Conservation (phyloP, 306 rosid genomes). For the Quillaja saponaria region DNA sequence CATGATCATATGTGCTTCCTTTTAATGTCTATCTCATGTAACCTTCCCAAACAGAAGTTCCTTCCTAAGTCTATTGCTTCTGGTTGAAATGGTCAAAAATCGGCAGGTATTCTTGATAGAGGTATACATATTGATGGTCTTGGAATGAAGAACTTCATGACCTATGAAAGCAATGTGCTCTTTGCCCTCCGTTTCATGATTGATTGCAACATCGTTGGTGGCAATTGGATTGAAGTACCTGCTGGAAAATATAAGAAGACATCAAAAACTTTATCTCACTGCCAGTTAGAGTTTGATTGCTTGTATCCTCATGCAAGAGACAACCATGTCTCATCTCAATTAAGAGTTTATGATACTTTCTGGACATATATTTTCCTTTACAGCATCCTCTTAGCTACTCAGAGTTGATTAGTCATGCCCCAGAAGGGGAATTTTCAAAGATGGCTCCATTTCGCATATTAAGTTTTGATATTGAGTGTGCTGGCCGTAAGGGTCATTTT, state of each 20-base stretch:
- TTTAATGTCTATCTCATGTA: conserved; percentile 13
- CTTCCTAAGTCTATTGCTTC: conserved; percentile 15
- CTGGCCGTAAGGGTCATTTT: conserved; percentile 98
- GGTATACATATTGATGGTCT: conserved; percentile 89
- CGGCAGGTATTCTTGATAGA: conserved; percentile 90
- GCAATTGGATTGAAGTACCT: conserved; percentile 94
- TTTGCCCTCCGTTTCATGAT: conserved; percentile 98
- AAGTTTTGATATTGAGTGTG: conserved; percentile 99
- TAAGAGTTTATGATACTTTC: conserved; percentile 16
- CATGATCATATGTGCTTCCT: neutral
- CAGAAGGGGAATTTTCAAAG: conserved; percentile 93
- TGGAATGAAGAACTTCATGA: conserved; percentile 87
- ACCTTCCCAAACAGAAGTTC: conserved; percentile 14
- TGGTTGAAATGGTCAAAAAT: conserved; percentile 27
- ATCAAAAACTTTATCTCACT: conserved; percentile 54
- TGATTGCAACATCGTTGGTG: conserved; percentile 89
- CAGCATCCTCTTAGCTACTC: conserved; percentile 63
- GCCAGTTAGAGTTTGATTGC: conserved; percentile 91
- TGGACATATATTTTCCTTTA: conserved; percentile 42
- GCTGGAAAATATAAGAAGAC: conserved; percentile 74
- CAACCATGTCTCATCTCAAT: conserved; percentile 3
- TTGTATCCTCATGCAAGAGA: conserved; percentile 65
- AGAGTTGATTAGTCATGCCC: conserved; percentile 81
- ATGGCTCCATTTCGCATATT: conserved; percentile 98
- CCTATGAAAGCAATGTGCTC: conserved; percentile 98